Evolutionary conservation across 352 stramenopile species (phyloP), one percentile per base, ranked within the genome.

Genomic region (Globisporangium viniferum): DNA sequence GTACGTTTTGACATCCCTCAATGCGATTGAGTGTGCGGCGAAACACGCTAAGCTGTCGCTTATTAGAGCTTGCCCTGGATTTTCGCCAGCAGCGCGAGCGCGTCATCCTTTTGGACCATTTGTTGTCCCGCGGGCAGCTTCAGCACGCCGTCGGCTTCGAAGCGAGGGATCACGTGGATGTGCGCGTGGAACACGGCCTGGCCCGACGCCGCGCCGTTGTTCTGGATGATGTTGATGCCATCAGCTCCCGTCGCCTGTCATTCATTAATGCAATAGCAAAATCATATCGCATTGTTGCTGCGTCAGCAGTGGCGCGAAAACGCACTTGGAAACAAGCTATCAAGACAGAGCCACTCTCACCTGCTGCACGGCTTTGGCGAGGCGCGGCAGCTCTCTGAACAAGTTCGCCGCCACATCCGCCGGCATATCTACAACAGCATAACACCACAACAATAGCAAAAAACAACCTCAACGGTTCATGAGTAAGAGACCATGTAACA

Each of bases 201-300:
- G 1, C 84, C 88, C 1, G 88, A 63, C 10, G 84, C 73, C 1
- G 72, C 29, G 33, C 84, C 84, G 64, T 95, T 95, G 80, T 95
- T 94, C 77, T 95, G 85, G 33, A 95, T 70, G 72, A 95, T 87
- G 68, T 94, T 93, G 69, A 94, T 68, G 39, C 88, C 86, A 29
- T 86, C 76, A 29, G 75, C 77, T 8, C 82, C 83, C 4, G 86
- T 92, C 24, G 88, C 88, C 67, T 84, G 46, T 10, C 4, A 35
- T 46, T 27, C 29, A 58, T 3, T 22, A n/a, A 36, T 8, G 2
- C 12, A 39, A 53, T 24, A 70, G 18, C 35, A 54, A 56, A 12
- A 24, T 24, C 24, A 24, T 24, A 24, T 24, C 24, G 24, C 24
- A 24, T 24, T 24, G 24, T 24, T 24, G 24, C 24, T 24, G 24